Evolutionary conservation across 495 filamentous ascomycete species (phyloP), one percentile per base, ranked within the genome.

Genomic region (Xylaria nigripes): DNA sequence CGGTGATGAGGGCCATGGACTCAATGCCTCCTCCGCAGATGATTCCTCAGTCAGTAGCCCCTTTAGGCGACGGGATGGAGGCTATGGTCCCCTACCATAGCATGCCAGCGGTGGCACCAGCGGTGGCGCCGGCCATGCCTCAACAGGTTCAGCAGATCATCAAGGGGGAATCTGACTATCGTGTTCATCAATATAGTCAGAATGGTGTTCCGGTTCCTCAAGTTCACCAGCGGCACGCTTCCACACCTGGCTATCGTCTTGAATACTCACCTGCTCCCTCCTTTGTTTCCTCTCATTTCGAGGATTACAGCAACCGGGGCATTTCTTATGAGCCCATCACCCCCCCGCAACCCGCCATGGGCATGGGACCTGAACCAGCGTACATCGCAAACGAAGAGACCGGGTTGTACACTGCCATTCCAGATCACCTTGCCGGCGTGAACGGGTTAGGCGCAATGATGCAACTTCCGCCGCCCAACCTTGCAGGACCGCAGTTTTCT

Each of bases 361-460:
- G 80, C 49, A 80, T 93, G 27, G 80, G 86, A 22, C 76, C 84
- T 27, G 94, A 98, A 72, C 90, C 93, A 16, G 89, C 95, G 5
- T 98, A 97, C 70, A 91, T 97, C 68, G 89, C 90, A 45, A 96
- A 96, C 63, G 93, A 98, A 73, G 93, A 96, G 63, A 95, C 89
- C 42, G 90, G 90, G 45, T 77, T 96, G 29, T 98, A 96, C 76
- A 91, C 89, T 13, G 90, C 88, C 19, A 92, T 97, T 62, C 90
- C 91, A 7, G 90, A 96, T 59, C 80, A 91, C 48, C 59, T 78
- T 46, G 70, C 68, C 16, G 76, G 76, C 54, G 69, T 76, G 10
- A 73, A 69, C 50, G 80, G 77, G 3, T 85, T 89, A 66, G 87
- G 88, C 65, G 82, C 84, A 23, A 86, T 96, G 81, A 90, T 96